Conservation (phyloP, 148 eudicot genomes). For the Persicaria tinctoria region DNA sequence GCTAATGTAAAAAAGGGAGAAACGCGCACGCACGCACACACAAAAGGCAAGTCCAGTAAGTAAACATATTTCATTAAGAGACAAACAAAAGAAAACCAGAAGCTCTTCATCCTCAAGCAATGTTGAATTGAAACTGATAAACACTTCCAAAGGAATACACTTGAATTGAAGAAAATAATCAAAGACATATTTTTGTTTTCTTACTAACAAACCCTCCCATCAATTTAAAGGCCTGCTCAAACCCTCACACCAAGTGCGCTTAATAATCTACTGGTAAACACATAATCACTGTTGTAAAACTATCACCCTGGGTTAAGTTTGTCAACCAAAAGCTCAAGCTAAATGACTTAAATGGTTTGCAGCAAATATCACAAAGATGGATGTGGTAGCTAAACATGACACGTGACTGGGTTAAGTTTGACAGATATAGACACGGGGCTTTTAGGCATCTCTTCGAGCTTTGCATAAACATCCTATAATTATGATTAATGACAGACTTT, state of each 20-base stretch:
- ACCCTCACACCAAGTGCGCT: neutral
- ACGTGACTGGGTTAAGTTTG: too few species aligned
- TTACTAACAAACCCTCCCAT: neutral
- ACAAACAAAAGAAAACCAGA: neutral
- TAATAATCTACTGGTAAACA: neutral
- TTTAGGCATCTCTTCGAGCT: too few species aligned
- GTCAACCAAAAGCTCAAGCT: neutral
- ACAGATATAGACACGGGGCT: too few species aligned
- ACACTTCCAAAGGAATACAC: neutral
- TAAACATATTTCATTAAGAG: neutral
- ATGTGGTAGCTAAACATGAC: too few species aligned
- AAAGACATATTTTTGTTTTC: neutral
- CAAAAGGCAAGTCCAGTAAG: neutral
- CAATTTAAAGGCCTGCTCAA: neutral
- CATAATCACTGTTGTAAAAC: neutral
- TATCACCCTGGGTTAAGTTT: neutral
- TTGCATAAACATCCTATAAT: too few species aligned
- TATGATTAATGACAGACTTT: too few species aligned
- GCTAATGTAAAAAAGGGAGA: neutral
- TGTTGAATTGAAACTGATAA: neutral
- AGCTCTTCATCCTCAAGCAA: neutral
- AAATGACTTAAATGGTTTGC: neutral
- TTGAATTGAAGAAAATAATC: neutral
- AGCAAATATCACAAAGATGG: neutral
- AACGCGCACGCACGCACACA: neutral